Evolutionary conservation across 2,329 filamentous ascomycete genomes (phyloP).

Genomic region (Corinectria fuckeliana): DNA sequence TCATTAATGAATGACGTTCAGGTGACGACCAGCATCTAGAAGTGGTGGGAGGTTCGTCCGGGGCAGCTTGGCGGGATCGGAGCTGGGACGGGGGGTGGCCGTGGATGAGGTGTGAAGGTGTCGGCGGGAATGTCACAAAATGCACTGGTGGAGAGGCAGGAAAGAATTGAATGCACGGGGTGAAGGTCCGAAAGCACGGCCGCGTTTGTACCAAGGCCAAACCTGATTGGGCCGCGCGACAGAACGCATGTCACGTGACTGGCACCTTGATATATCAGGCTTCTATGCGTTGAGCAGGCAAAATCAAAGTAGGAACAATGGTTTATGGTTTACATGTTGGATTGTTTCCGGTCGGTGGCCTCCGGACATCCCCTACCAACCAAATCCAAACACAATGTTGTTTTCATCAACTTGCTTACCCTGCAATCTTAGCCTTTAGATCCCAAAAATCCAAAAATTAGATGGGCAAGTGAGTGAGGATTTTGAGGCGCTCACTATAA

Average conservation of each 20-base stretch:
- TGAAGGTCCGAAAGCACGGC: constrained; percentile 38
- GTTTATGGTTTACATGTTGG: no score
- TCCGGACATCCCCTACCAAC: no score
- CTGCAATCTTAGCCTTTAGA: background rate
- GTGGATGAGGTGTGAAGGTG: constrained; percentile 44
- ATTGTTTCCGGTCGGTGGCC: no score
- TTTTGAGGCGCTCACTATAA: background rate
- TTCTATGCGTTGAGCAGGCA: background rate
- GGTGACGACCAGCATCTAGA: constrained; percentile 42
- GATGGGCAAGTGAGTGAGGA: background rate
- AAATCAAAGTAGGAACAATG: background rate
- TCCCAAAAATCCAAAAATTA: background rate
- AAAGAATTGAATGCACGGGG: constrained; percentile 50
- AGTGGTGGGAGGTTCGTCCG: constrained; percentile 32
- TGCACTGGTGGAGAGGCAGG: constrained; percentile 46
- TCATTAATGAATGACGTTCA: constrained; percentile 55
- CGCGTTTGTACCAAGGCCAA: constrained; percentile 37
- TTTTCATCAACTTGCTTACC: background rate
- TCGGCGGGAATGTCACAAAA: constrained; percentile 45
- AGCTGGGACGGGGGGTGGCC: constrained; percentile 33
- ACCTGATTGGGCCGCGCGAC: constrained; percentile 23
- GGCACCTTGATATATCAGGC: background rate
- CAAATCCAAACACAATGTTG: no score
- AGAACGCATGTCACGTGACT: constrained; percentile 28
- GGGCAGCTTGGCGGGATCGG: constrained; percentile 38